Percentiles rank a stretch among this genome's conserved stretches.
These are phyloP conservation scores for Neurospora sublineolata DNA, from an alignment of 495 filamentous ascomycete genomes.

Conservation along the genomic window DNA sequence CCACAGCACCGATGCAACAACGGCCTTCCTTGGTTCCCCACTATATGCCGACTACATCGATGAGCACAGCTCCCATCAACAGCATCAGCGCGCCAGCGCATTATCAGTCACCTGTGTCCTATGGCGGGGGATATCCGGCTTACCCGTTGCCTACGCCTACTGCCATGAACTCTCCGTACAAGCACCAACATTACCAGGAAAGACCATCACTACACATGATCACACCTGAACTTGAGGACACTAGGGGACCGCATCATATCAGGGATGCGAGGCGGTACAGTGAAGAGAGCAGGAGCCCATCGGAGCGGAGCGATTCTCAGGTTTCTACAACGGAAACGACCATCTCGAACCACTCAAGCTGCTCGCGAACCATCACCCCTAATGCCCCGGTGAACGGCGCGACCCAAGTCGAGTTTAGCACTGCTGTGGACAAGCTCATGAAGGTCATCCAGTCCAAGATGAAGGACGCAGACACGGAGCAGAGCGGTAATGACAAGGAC, in stretches of 20 bases:
- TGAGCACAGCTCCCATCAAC: slow-evolving; percentile 24
- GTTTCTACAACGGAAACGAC: slow-evolving; percentile 4
- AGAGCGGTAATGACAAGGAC: neutral
- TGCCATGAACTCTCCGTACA: slow-evolving; percentile 20
- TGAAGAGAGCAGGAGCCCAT: slow-evolving; percentile 21
- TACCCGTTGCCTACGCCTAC: slow-evolving; percentile 20
- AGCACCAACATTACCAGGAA: slow-evolving; percentile 24
- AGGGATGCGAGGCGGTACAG: slow-evolving; percentile 6
- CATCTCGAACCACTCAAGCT: slow-evolving; percentile 5
- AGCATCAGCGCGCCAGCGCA: slow-evolving; percentile 26
- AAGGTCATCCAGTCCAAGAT: slow-evolving; percentile 73
- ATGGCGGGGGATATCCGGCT: slow-evolving; percentile 18
- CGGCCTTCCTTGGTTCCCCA: slow-evolving; percentile 19
- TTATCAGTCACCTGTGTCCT: slow-evolving; percentile 14
- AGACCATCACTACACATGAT: slow-evolving; percentile 15
- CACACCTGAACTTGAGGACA: slow-evolving; percentile 1
- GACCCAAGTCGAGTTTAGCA: slow-evolving; percentile 52
- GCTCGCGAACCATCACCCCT: slow-evolving; percentile 14
- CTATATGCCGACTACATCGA: slow-evolving; percentile 24
- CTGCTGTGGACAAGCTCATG: slow-evolving; percentile 83
- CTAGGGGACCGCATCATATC: slow-evolving; percentile 4
- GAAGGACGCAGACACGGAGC: slow-evolving; percentile 2
- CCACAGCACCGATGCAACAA: slow-evolving; percentile 15
- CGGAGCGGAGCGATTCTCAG: slow-evolving; percentile 30
- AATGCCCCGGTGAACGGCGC: slow-evolving; percentile 16